phyloP scores from a whole-genome alignment of 305 asterid species.

The Fraxinus greggii region DNA sequence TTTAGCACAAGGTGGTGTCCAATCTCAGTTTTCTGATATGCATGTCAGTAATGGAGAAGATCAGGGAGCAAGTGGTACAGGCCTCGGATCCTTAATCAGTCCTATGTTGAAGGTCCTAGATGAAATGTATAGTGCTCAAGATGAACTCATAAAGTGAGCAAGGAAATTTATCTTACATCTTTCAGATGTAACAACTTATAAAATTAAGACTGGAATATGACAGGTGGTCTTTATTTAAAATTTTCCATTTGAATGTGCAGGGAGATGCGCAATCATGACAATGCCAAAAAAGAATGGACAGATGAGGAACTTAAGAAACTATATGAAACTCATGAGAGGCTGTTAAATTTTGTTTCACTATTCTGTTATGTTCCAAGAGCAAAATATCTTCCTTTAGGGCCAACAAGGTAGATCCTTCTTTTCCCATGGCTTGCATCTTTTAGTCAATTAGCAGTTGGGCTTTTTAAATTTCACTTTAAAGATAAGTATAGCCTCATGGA shows the following conservation, averaged over 20 bases:
- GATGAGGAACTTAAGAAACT: slow-evolving; percentile 95
- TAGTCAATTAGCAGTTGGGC: slow-evolving; percentile 19
- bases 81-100: slow-evolving; percentile 92
- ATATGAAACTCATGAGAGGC: slow-evolving; percentile 93
- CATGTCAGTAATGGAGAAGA: slow-evolving; percentile 98
- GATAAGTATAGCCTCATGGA: neutral
- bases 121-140: slow-evolving; percentile 93
- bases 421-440: slow-evolving; percentile 22
- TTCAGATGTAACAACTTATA: slow-evolving; percentile 12
- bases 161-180: neutral
- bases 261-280: slow-evolving; percentile 99
- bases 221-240: slow-evolving; percentile 8
- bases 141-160: slow-evolving; percentile 91
- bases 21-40: slow-evolving; percentile 97
- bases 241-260: slow-evolving; percentile 45
- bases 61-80: slow-evolving; percentile 99
- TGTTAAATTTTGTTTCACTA: slow-evolving; percentile 85
- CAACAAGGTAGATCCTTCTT: slow-evolving; percentile 67
- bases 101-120: slow-evolving; percentile 97
- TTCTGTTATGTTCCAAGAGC: slow-evolving; percentile 95
- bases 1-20: slow-evolving; percentile 96
- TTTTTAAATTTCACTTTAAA: neutral
- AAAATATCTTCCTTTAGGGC: slow-evolving; percentile 96
- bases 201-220: slow-evolving; percentile 18
- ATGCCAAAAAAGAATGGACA: slow-evolving; percentile 94